Evolutionary conservation across 306 rosid genomes (phyloP), one percentile per base, ranked within the genome.

Genomic region (Trifolium repens): DNA sequence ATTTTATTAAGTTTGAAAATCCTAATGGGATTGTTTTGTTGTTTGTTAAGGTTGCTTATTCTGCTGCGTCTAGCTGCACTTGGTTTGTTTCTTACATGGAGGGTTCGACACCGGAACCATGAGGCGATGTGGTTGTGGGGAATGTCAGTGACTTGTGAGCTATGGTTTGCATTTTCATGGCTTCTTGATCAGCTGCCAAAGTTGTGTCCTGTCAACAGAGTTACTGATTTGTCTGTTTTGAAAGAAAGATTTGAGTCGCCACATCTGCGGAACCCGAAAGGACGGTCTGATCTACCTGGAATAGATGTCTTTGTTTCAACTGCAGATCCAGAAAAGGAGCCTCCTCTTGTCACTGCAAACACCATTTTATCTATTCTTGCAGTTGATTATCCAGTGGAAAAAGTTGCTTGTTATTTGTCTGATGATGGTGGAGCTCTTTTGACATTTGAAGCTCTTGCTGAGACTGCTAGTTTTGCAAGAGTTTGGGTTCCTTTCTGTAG

Each of bases 121-220:
- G 97, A 90, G 9, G 97, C 93, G 22, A 87, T 92, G 88, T 92
- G 97, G 96, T 42, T 92, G 61, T 92, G 97, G 97, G 97, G 89
- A 65, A 84, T 90, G 93, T 90, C 97, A 7, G 83, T 85, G 19
- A 87, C 89, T 8, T 92, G 97, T 71, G 97, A 92, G 76, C 80
- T 87, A 19, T 92, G 97, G 97, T 92, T 92, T 83, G 96, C 93
- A 65, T 71, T 92, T 72, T 92, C 97, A 2, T 92, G 97, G 97
- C 39, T 92, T 66, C 84, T 92, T 64, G 96, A 92, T 78, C 96
- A 90, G 80, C 91, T 92, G 13, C 97, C 97, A 7, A 92, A 92
- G 86, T 91, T 92, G 67, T 90, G 96, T 55, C 97, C 97, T 0
- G 90, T 92, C 8, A 92, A 87, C 76, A 85, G 97, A 85, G 87